Conservation (phyloP, 1,284 basidiomycete genomes). For the Ceratobasidium sp. region DNA sequence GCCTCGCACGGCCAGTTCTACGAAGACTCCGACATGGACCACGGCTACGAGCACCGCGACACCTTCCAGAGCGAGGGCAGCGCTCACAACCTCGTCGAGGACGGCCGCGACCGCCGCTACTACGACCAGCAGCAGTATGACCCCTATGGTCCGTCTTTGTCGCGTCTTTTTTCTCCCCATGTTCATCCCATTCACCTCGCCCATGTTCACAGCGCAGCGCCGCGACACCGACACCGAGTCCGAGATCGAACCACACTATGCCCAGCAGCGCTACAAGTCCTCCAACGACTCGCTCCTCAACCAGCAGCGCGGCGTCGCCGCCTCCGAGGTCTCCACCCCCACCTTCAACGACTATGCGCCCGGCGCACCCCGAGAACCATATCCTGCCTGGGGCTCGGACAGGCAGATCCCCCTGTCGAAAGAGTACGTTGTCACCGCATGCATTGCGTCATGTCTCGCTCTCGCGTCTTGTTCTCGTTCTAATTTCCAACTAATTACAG, state of each 20-base stretch:
- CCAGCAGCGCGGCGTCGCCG: conserved; percentile 18
- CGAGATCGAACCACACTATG: conserved; percentile 69
- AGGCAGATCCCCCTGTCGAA: conserved; percentile 95
- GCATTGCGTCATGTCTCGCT: background rate
- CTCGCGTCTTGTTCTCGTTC: background rate
- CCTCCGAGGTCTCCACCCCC: conserved; percentile 61
- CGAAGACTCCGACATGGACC: conserved; percentile 76
- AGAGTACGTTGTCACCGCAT: conserved; percentile 56
- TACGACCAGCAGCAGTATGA: conserved; percentile 73
- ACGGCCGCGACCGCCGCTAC: conserved; percentile 57
- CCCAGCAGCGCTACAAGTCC: conserved; percentile 65
- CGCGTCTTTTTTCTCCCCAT: conserved; percentile 41
- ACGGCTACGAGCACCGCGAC: conserved; percentile 63
- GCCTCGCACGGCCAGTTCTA: conserved; percentile 60
- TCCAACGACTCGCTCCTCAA: conserved; percentile 69
- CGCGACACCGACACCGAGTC: conserved; percentile 69
- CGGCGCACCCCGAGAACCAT: conserved; percentile 70
- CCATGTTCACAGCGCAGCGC: conserved; percentile 54
- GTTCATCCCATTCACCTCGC: conserved; percentile 44
- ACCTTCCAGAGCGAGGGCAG: conserved; percentile 70
- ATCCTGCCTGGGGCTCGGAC: conserved; percentile 93
- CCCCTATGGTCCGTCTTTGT: conserved; percentile 62
- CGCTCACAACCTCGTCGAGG: conserved; percentile 63
- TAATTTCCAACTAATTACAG: conserved; percentile 35
- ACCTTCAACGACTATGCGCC: conserved; percentile 65